Conservation (phyloP, 192 early-diverging fungal genomes). For the Ambispora gerdemannii region DNA sequence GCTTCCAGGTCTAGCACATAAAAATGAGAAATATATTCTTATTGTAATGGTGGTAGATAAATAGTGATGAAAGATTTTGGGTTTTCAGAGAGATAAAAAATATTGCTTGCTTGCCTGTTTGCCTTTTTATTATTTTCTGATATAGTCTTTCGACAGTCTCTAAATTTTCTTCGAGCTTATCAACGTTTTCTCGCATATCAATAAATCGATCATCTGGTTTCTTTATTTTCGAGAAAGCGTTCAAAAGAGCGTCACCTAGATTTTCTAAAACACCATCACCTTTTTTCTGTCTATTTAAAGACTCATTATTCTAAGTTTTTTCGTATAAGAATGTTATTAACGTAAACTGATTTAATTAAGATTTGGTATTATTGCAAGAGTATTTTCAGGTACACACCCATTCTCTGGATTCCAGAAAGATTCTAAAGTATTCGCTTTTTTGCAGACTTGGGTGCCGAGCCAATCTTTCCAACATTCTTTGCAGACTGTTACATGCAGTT, state of each 20-base stretch:
- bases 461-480: constrained; percentile 82
- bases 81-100: not conserved
- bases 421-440: constrained; percentile 59
- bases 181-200: constrained; percentile 74
- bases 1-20: constrained; percentile 61
- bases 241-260: constrained; percentile 80
- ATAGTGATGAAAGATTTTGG: no score
- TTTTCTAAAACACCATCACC: constrained; percentile 70
- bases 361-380: not conserved
- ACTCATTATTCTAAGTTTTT: constrained; percentile 35
- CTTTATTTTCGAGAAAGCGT: constrained; percentile 86
- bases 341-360: not conserved
- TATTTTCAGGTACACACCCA: constrained; percentile 44
- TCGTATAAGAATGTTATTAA: not conserved
- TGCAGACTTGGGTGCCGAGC: constrained; percentile 79
- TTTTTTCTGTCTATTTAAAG: constrained; percentile 44
- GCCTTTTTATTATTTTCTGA: constrained; percentile 66
- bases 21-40: not conserved
- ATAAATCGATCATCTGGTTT: constrained; percentile 85
- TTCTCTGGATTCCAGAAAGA: constrained; percentile 84
- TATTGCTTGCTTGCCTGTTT: constrained; percentile 48
- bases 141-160: constrained; percentile 83
- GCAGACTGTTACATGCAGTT: constrained; percentile 51
- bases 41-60: no score
- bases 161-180: constrained; percentile 85